A percentile compares a stretch with the other conserved stretches of the same genome.
phyloP scores from a whole-genome alignment of 208 protist genomes.

The Acanthamoeba royreba region DNA sequence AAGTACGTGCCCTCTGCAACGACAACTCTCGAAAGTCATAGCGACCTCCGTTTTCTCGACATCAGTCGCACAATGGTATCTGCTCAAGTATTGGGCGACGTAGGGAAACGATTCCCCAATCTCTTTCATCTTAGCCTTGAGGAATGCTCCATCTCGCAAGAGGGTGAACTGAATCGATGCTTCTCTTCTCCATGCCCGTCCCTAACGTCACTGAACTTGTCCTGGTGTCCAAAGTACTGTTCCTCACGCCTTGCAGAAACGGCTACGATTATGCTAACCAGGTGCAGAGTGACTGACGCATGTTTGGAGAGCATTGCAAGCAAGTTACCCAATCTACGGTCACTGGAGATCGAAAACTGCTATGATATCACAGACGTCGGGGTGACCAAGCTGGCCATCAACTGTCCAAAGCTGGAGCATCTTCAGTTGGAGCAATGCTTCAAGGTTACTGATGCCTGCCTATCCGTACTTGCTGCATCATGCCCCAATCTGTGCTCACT shows the following conservation, averaged over 20 bases:
- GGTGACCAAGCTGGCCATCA: not conserved
- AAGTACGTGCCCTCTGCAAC: too few relatives aligned
- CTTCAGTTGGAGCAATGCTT: not conserved
- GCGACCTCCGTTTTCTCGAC: not conserved
- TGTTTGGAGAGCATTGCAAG: not conserved
- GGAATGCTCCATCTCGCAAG: not conserved
- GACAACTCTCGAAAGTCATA: too few relatives aligned
- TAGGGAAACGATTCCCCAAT: not conserved
- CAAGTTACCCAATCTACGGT: not conserved
- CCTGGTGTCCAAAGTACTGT: not conserved
- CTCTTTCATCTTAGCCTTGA: not conserved
- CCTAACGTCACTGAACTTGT: not conserved
- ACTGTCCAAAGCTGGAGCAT: not conserved
- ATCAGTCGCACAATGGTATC: not conserved
- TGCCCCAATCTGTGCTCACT: not conserved
- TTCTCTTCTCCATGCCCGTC: not conserved
- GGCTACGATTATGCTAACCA: not conserved
- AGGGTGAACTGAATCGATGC: not conserved
- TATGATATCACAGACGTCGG: not conserved
- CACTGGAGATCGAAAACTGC: not conserved
- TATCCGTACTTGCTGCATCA: not conserved
- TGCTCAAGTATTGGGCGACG: not conserved
- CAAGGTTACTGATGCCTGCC: not conserved
- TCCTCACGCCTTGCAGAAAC: not conserved
- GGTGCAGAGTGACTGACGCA: not conserved